phyloP scores from a whole-genome alignment of 2,329 filamentous ascomycete species.

The Colletotrichum orchidophilum region DNA sequence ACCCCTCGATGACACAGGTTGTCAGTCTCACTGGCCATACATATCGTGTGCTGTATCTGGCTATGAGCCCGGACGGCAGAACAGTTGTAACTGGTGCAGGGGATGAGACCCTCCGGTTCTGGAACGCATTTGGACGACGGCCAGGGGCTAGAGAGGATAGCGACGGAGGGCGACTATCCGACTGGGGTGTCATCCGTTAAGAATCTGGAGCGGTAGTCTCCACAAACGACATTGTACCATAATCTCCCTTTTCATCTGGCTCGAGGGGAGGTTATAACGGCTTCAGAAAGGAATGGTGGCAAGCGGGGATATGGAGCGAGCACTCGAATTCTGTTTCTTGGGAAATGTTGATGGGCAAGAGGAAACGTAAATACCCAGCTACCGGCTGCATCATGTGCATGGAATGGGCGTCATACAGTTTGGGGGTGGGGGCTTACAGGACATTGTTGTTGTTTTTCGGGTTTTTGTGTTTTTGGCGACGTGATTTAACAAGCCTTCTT shows the following conservation, averaged over 20 bases:
- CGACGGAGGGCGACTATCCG: conserved; percentile 71
- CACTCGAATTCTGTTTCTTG: conserved; percentile 5
- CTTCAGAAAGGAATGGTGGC: neutral
- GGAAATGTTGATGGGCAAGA: conserved; percentile 2
- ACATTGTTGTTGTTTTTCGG: conserved; percentile 1
- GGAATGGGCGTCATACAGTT: conserved; percentile 27
- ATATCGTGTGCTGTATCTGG: conserved; percentile 93
- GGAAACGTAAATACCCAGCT: conserved; percentile 28
- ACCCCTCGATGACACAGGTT: conserved; percentile 97
- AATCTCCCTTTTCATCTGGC: conserved; percentile 8
- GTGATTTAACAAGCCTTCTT: conserved; percentile 1
- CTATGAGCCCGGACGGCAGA: conserved; percentile 95
- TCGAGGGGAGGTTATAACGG: neutral
- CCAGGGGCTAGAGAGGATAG: conserved; percentile 77
- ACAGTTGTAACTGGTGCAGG: conserved; percentile 95
- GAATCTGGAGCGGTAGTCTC: neutral
- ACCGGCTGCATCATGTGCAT: conserved; percentile 30
- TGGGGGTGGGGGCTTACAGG: neutral
- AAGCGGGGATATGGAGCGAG: conserved; percentile 10
- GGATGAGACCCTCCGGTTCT: conserved; percentile 95
- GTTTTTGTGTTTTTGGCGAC: neutral
- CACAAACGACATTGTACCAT: neutral
- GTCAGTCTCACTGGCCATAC: conserved; percentile 96
- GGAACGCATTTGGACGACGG: conserved; percentile 92
- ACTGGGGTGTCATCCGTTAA: conserved; percentile 86